These are phyloP conservation scores for Monilinia aucupariae DNA, from an alignment of 2,329 filamentous ascomycete genomes.

Conservation along the genomic window DNA sequence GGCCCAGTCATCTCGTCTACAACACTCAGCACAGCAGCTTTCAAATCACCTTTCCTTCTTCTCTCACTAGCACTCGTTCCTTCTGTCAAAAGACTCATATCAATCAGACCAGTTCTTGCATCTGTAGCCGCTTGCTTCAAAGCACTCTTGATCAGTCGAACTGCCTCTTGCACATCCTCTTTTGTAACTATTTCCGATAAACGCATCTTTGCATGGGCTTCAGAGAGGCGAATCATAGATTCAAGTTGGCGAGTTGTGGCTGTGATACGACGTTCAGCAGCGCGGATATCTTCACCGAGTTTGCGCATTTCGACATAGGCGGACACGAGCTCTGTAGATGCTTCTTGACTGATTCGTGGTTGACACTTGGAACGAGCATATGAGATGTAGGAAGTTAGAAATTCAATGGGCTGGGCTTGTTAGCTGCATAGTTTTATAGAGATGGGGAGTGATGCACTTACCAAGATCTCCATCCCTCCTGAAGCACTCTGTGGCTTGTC, in stretches of 20 bases:
- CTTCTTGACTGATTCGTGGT: conserved; percentile 72
- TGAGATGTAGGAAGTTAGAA: conserved; percentile 93
- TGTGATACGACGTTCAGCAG: conserved; percentile 91
- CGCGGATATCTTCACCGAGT: conserved; percentile 79
- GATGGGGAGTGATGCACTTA: conserved; percentile 43
- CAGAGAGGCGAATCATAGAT: conserved; percentile 94
- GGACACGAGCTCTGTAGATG: conserved; percentile 76
- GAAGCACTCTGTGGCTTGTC: conserved; percentile 83
- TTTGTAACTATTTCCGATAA: conserved; percentile 69
- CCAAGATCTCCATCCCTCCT: conserved; percentile 69
- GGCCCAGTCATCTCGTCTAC: conserved; percentile 74
- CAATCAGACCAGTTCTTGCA: conserved; percentile 80
- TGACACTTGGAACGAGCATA: conserved; percentile 86
- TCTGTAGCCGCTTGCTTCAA: conserved; percentile 98
- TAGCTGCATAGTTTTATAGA: background rate
- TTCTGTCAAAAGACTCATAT: conserved; percentile 93
- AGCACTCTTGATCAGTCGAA: conserved; percentile 85
- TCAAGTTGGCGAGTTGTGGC: conserved; percentile 95
- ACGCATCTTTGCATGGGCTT: conserved; percentile 98
- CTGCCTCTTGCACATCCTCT: conserved; percentile 82
- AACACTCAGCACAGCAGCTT: conserved; percentile 66
- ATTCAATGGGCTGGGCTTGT: conserved; percentile 70
- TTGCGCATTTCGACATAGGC: conserved; percentile 94
- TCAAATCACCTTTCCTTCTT: conserved; percentile 75
- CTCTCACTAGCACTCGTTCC: conserved; percentile 88